phyloP scores from a whole-genome alignment of 805 yeast genomes.

The Candida sphagnicola region DNA sequence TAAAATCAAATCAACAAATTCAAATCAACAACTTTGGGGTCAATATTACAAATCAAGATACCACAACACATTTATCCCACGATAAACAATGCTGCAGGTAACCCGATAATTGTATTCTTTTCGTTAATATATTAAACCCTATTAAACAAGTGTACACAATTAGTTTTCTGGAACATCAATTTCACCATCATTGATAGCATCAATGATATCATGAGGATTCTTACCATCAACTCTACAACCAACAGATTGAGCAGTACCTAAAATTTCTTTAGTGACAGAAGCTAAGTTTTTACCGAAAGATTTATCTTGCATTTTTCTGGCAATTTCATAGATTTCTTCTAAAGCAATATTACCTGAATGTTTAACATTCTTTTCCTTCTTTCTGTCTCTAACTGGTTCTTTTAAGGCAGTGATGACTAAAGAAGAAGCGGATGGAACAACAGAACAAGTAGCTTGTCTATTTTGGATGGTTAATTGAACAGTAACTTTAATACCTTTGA shows the following conservation, averaged over 20 bases:
- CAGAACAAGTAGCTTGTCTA: conserved; percentile 99
- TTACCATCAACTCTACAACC: conserved; percentile 99
- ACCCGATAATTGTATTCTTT: background rate
- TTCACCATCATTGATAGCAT: conserved; percentile 97
- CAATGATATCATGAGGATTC: conserved; percentile 99
- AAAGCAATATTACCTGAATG: conserved; percentile 98
- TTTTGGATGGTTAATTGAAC: conserved; percentile 98
- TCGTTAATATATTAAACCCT: conserved; percentile 23
- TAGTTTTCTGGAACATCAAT: conserved; percentile 86
- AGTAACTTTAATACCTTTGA: conserved; percentile 99
- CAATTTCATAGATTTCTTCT: conserved; percentile 94
- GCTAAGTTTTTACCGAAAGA: conserved; percentile 97
- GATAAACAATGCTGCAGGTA: too few species aligned
- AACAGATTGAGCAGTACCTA: conserved; percentile 99
- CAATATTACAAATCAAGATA: too few species aligned
- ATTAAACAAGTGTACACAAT: conserved; percentile 26
- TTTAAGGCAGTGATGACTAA: conserved; percentile 98
- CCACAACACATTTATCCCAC: too few species aligned
- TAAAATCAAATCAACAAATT: conserved; percentile 3
- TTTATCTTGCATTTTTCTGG: conserved; percentile 96
- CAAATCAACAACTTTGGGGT: too few species aligned
- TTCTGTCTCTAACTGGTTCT: conserved; percentile 99
- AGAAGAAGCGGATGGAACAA: conserved; percentile 99
- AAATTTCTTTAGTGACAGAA: conserved; percentile 96
- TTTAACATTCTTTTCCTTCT: conserved; percentile 99